Base-by-base conservation (phyloP, 805 yeast species). In the Scheffersomyces coipomensis region DNA sequence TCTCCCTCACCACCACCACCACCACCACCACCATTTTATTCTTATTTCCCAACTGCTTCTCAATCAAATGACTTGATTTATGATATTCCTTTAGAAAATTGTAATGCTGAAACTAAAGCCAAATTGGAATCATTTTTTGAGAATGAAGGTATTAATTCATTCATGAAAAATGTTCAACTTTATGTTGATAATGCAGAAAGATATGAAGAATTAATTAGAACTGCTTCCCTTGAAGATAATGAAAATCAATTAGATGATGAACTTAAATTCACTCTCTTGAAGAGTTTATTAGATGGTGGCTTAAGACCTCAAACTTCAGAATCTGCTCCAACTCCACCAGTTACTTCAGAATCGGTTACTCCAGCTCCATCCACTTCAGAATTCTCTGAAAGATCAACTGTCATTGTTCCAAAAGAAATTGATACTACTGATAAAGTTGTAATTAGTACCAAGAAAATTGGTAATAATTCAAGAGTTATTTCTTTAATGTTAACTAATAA, bases 61-160 rank as follows among this genome's bases (percentile, higher is more conserved):
- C 13, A 23, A 4, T 6, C 18, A 7, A 29, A 43, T 19, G 62
- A 56, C 25, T 44, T 45, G 5, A 37, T 49, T 16, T 52, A 51
- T 34, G 64, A 59, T 41, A 53, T 61, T 34, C 62, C 64, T 16
- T 41, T 61, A 29, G 44, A 51, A 19, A 38, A 53, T 22, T 53
- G 58, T 30, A 41, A 52, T 6, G 9, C 27, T 8, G 49, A 44
- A 13, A 46, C 49, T 22, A 43, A 42, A 19, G 31, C 37, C 8
- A 43, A 40, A 17, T 46, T 62, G 25, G 58, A 53, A 34, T 12
- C 35, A 2, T 34, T 51, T 19, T 36, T 58, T 10, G 21, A 33
- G 10, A 35, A 33, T 4, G 49, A 45, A 5, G 56, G 55, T 2
- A 32, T 52, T 36, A 36, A 39, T 4, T 46, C 45, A 1, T 60